These are phyloP conservation scores for Fraxinus pennsylvanica DNA, from an alignment of 257 asterid genomes.

Conservation along the genomic window DNA sequence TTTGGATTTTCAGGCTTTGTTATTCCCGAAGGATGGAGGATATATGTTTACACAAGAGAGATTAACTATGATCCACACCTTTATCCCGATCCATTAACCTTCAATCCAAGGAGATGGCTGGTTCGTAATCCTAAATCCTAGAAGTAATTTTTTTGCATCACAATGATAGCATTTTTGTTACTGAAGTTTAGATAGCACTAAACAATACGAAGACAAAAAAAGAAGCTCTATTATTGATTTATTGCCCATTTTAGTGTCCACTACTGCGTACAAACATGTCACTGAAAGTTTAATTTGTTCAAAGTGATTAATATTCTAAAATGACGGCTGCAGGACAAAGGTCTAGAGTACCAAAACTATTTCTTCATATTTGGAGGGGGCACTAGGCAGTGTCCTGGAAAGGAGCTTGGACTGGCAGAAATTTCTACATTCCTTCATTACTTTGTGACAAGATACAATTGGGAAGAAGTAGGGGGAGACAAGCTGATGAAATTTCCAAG, in stretches of 20 bases:
- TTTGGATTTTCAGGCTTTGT: slow-evolving; percentile 59
- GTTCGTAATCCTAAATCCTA: slow-evolving; percentile 41
- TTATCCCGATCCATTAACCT: slow-evolving; percentile 82
- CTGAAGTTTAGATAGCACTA: too few relatives aligned
- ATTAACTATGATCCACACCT: slow-evolving; percentile 80
- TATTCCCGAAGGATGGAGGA: slow-evolving; percentile 95
- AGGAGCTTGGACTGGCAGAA: slow-evolving; percentile 97
- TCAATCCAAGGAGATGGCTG: slow-evolving; percentile 99
- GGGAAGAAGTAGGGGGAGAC: slow-evolving; percentile 92
- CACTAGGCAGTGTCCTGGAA: slow-evolving; percentile 95
- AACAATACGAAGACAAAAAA: too few relatives aligned
- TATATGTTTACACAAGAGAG: slow-evolving; percentile 72
- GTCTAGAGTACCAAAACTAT: slow-evolving; percentile 70
- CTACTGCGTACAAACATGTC: too few relatives aligned
- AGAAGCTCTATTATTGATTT: too few relatives aligned
- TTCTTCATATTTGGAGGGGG: slow-evolving; percentile 94
- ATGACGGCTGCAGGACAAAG: neutral
- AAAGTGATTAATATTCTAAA: neutral
- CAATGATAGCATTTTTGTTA: neutral
- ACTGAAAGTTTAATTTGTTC: neutral
- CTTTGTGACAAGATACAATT: slow-evolving; percentile 86
- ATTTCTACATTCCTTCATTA: slow-evolving; percentile 94
- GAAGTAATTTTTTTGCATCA: neutral
- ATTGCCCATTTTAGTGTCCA: too few relatives aligned
- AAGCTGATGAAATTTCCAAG: slow-evolving; percentile 86